phyloP scores from a whole-genome alignment of 331 rosid species.

The Malus hybrid region DNA sequence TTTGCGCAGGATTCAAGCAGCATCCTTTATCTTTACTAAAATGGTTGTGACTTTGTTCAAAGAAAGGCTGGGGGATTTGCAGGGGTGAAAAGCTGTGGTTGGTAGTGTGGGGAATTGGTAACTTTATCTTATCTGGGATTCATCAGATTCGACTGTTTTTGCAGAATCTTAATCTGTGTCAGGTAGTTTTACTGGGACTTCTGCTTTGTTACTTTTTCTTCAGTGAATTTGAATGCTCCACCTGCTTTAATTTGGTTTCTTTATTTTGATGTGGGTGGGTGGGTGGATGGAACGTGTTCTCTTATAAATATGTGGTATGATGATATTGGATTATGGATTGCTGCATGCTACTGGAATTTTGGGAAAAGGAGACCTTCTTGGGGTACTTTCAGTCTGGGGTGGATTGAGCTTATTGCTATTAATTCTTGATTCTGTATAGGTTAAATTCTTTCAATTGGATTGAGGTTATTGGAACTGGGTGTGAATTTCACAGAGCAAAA shows the following conservation, averaged over 20 bases:
- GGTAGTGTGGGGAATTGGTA: slow-evolving; percentile 15
- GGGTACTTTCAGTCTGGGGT: slow-evolving; percentile 6
- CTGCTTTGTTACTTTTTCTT: slow-evolving; percentile 6
- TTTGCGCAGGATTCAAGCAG: slow-evolving; percentile 55
- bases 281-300: slow-evolving; percentile 13
- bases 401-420: slow-evolving; percentile 1
- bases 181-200: slow-evolving; percentile 31
- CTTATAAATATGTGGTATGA: slow-evolving; percentile 9
- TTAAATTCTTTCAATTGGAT: background rate
- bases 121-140: slow-evolving; percentile 45
- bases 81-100: slow-evolving; percentile 9
- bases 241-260: slow-evolving; percentile 21
- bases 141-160: slow-evolving; percentile 26
- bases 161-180: slow-evolving; percentile 29
- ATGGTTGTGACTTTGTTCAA: background rate
- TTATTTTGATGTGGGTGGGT: slow-evolving; percentile 19
- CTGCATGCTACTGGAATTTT: slow-evolving; percentile 12
- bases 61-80: slow-evolving; percentile 15
- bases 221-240: slow-evolving; percentile 3
- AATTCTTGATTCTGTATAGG: background rate
- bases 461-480: background rate
- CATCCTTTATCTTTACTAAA: slow-evolving; percentile 10
- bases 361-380: background rate
- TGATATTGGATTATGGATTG: slow-evolving; percentile 10
- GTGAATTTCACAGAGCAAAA: background rate